A percentile compares a stretch with the other conserved stretches of the same genome.
phyloP scores from a whole-genome alignment of 1,139 yeast genomes.

The Saccharomycopsis hybrid region DNA sequence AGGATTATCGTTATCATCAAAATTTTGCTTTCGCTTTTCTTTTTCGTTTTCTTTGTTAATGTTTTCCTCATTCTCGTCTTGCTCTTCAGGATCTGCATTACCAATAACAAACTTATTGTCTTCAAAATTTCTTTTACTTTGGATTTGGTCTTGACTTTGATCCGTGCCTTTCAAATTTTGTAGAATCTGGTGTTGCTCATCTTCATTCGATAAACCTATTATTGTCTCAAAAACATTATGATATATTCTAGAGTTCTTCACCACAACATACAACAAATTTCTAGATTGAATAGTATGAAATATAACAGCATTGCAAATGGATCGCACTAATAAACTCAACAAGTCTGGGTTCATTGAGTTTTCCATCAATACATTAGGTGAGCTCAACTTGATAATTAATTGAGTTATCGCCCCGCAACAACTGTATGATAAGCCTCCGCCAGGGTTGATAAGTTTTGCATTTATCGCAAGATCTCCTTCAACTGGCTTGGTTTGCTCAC shows the following conservation, averaged over 20 bases:
- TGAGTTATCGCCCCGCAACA: slow-evolving; percentile 54
- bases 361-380: slow-evolving; percentile 37
- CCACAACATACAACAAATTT: slow-evolving; percentile 45
- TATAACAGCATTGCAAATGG: slow-evolving; percentile 43
- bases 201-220: neutral
- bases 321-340: slow-evolving; percentile 50
- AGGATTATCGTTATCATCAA: too few relatives aligned
- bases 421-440: slow-evolving; percentile 52
- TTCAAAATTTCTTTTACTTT: too few relatives aligned
- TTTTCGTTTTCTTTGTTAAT: too few relatives aligned
- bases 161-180: slow-evolving; percentile 24
- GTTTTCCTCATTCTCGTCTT: slow-evolving; percentile 23
- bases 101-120: slow-evolving; percentile 7
- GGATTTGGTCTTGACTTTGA: too few relatives aligned
- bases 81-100: slow-evolving; percentile 4
- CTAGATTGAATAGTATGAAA: slow-evolving; percentile 47
- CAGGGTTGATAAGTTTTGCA: slow-evolving; percentile 28
- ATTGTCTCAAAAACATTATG: slow-evolving; percentile 6
- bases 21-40: too few relatives aligned
- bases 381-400: slow-evolving; percentile 41
- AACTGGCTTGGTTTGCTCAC: slow-evolving; percentile 1
- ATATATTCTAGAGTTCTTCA: slow-evolving; percentile 14
- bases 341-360: slow-evolving; percentile 48
- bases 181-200: slow-evolving; percentile 8
- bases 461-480: slow-evolving; percentile 27